Conservation (phyloP, 2,329 filamentous ascomycete species). For the Trichoderma oligosporum region DNA sequence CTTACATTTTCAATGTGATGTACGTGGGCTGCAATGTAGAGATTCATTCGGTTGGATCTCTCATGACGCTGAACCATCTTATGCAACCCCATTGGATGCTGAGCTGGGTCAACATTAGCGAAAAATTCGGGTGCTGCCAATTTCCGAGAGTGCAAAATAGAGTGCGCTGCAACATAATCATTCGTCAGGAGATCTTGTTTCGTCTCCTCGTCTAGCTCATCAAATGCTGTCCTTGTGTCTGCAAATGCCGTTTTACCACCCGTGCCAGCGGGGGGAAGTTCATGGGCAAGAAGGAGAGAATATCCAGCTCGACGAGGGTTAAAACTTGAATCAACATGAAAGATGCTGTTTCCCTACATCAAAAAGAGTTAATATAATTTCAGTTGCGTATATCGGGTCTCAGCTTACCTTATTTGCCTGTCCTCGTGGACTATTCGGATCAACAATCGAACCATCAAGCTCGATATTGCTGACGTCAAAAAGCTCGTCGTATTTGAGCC, state of each 20-base stretch:
- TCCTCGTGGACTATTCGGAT: neutral
- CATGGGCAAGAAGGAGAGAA: conserved; percentile 48
- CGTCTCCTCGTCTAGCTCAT: conserved; percentile 39
- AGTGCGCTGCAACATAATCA: conserved; percentile 47
- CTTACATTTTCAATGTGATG: conserved; percentile 48
- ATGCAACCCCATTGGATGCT: conserved; percentile 42
- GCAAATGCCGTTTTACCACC: conserved; percentile 53
- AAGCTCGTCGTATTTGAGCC: conserved; percentile 47
- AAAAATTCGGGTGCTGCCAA: conserved; percentile 48
- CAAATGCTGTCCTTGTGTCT: conserved; percentile 50
- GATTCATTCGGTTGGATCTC: conserved; percentile 46
- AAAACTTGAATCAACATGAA: conserved; percentile 54
- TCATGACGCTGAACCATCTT: conserved; percentile 50
- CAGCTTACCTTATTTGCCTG: neutral
- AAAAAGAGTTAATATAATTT: neutral
- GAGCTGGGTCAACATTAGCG: conserved; percentile 39
- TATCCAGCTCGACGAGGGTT: conserved; percentile 52
- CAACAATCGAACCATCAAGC: conserved; percentile 39
- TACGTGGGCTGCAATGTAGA: conserved; percentile 52
- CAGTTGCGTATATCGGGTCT: neutral
- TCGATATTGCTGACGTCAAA: conserved; percentile 57
- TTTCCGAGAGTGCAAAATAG: conserved; percentile 51
- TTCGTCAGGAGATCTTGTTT: conserved; percentile 33
- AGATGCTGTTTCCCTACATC: conserved; percentile 45
- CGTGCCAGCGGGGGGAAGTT: conserved; percentile 44